These are phyloP conservation scores for Neurospora sp. DNA, from an alignment of 495 filamentous ascomycete species.

Conservation along the genomic window DNA sequence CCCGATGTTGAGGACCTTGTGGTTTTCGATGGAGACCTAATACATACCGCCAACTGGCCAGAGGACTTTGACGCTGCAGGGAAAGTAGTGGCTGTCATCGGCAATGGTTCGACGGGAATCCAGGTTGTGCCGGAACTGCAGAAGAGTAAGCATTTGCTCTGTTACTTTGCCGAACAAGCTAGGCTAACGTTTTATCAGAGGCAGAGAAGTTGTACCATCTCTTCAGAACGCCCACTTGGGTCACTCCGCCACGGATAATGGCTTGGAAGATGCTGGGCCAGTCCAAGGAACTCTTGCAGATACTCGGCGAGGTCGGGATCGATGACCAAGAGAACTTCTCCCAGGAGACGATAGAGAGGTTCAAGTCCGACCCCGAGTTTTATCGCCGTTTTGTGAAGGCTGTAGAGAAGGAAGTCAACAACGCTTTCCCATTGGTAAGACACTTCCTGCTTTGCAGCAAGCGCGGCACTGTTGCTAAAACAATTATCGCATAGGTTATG, in stretches of 20 bases:
- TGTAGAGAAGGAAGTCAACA: conserved; percentile 35
- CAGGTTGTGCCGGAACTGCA: conserved; percentile 55
- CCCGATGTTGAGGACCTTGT: conserved; percentile 40
- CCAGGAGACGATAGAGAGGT: conserved; percentile 34
- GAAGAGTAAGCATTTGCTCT: conserved; percentile 31
- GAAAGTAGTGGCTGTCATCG: conserved; percentile 50
- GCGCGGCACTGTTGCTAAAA: neutral
- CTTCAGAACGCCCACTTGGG: conserved; percentile 56
- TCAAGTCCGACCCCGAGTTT: conserved; percentile 30
- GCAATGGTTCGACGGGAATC: conserved; percentile 47
- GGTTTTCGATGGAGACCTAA: conserved; percentile 39
- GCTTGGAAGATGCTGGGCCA: conserved; percentile 34
- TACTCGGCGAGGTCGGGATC: conserved; percentile 16
- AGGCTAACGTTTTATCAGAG: conserved; percentile 19
- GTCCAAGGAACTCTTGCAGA: conserved; percentile 14
- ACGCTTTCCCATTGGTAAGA: conserved; percentile 35
- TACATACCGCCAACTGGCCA: conserved; percentile 54
- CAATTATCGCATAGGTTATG: conserved; percentile 14
- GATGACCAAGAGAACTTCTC: conserved; percentile 31
- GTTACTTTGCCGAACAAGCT: conserved; percentile 21
- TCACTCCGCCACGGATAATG: conserved; percentile 44
- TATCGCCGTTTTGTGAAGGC: conserved; percentile 28
- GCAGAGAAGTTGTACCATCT: conserved; percentile 36
- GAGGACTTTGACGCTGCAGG: conserved; percentile 41
- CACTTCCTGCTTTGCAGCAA: neutral